Conservation (phyloP, 2,329 filamentous ascomycete species). For the Alternaria arbusti region DNA sequence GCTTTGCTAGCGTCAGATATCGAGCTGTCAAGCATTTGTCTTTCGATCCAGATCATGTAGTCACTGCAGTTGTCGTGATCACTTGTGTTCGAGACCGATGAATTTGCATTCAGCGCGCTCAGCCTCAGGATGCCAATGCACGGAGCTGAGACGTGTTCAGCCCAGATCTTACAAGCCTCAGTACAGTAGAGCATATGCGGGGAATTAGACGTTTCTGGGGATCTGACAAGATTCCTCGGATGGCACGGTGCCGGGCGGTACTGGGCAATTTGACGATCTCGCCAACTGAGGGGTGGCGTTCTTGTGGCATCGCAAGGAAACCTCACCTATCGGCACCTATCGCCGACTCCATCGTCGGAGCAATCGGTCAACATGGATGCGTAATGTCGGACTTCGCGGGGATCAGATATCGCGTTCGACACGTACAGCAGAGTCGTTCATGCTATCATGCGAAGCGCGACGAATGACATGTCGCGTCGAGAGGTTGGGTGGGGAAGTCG, state of each 20-base stretch:
- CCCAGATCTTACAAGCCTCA: background rate
- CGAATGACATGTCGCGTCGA: background rate
- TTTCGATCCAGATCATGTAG: conserved; percentile 13
- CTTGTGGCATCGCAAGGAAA: conserved; percentile 1
- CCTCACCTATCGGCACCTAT: background rate
- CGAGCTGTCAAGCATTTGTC: conserved; percentile 20
- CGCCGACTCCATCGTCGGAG: background rate
- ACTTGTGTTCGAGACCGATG: background rate
- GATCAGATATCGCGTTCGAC: conserved; percentile 7
- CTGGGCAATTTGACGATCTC: conserved; percentile 9
- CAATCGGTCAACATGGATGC: background rate
- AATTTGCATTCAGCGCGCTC: background rate
- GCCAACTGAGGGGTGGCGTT: conserved; percentile 4
- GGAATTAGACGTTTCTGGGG: background rate
- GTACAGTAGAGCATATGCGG: background rate
- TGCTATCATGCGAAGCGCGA: background rate
- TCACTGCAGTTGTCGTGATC: conserved; percentile 5
- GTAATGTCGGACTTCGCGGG: conserved; percentile 1
- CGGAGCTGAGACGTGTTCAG: background rate
- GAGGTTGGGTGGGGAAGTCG: conserved; percentile 9
- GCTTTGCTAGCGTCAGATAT: conserved; percentile 21
- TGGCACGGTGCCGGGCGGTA: conserved; percentile 12
- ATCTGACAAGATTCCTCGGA: background rate
- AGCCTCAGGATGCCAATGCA: background rate
- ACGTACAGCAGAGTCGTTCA: background rate